Evolutionary conservation across 129 eudicot genomes (phyloP), one percentile per base, ranked within the genome.

Genomic region (Erigeron canadensis): DNA sequence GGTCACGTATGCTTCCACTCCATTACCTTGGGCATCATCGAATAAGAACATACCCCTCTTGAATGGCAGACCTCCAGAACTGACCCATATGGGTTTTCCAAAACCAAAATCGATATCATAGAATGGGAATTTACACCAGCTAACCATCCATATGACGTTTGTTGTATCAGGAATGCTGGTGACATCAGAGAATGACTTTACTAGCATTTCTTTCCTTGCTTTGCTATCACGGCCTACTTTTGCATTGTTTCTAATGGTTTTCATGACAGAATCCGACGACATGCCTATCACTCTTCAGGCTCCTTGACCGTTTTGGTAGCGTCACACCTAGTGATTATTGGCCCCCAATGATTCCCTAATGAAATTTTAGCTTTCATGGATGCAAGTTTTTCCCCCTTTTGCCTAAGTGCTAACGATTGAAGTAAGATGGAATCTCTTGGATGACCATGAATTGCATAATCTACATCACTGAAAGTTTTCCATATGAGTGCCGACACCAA

Each of bases 31-130:
- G 18, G n/a, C 43, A 10, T 60, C 81, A 69, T 69, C 70, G 10
- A 69, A 8, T 48, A 77, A 16, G n/a, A 66, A 2, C 65, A 17
- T 17, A n/a, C 39, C 19, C 50, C 66, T 75, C 57, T 22, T 67
- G 9, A 67, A 28, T 1, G 80, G 61, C 4, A 57, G 37, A 10
- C 10, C 42, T 60, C 57, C 80, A 3, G 37, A 58, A 12, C 70
- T 61, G 8, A 76, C 54, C 71, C 71, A 60, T 58, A 60, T 6
- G 6, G 70, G 57, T 28, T 38, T 77, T 16, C 71, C 71, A 18
- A 28, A 60, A 10, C 75, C 75, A 47, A 68, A 77, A 42, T 47
- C 43, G 5, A 56, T 71, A 39, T 62, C 71, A 23, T 70, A 77
- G 8, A 50, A 40, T 6, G 71, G 76, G 37, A 70, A 50, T 43